A percentile compares a stretch with the other conserved stretches of the same genome.
Conservation (phyloP, 768 basidiomycete genomes). For the Leccinellum luteum region DNA sequence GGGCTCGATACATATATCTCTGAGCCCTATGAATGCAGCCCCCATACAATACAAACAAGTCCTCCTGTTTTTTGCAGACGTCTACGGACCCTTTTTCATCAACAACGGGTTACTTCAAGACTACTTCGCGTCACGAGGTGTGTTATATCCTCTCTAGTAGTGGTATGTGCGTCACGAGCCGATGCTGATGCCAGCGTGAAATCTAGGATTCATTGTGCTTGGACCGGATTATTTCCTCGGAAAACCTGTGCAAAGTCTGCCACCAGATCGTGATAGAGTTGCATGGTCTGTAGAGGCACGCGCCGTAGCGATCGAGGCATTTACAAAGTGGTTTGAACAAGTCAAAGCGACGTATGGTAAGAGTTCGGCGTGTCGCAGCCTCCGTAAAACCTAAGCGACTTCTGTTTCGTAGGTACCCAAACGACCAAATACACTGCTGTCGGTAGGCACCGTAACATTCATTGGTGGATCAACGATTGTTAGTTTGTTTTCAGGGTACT, state of each 20-base stretch:
- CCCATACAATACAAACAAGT: conserved; percentile 37
- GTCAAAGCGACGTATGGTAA: conserved; percentile 47
- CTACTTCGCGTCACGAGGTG: conserved; percentile 57
- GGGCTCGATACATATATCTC: conserved; percentile 54
- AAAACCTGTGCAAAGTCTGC: conserved; percentile 41
- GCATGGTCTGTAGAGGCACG: conserved; percentile 43
- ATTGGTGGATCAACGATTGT: neutral
- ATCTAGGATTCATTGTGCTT: conserved; percentile 53
- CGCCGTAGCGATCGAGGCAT: conserved; percentile 35
- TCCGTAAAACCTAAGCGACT: neutral
- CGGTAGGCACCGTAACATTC: conserved; percentile 28
- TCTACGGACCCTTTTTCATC: conserved; percentile 52
- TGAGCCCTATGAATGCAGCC: conserved; percentile 33
- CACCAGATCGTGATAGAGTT: conserved; percentile 31
- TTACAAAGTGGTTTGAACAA: conserved; percentile 50
- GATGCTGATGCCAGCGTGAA: neutral
- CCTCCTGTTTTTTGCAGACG: conserved; percentile 54
- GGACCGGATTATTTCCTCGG: conserved; percentile 64
- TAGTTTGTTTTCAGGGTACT: conserved; percentile 42
- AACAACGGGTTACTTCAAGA: conserved; percentile 61
- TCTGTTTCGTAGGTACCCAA: conserved; percentile 14
- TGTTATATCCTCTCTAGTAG: neutral
- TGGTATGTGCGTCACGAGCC: neutral
- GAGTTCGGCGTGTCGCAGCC: neutral
- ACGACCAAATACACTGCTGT: conserved; percentile 41